Percentiles rank a stretch among this genome's conserved stretches.
These are phyloP conservation scores for Spergularia bocconei DNA, from an alignment of 148 eudicot species.

Conservation along the genomic window DNA sequence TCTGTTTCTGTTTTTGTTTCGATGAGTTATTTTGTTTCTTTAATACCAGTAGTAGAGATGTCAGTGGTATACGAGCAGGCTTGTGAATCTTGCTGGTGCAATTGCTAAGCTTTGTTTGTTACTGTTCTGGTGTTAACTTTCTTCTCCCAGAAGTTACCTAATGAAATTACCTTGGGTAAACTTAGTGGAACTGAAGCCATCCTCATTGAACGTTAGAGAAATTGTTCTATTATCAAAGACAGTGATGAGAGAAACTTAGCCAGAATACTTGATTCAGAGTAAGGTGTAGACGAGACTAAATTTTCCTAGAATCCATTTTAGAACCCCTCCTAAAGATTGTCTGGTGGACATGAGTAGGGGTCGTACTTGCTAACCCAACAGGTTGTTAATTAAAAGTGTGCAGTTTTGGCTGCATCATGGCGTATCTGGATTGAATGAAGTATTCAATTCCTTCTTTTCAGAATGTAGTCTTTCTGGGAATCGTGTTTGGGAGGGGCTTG, in stretches of 20 bases:
- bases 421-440: no score
- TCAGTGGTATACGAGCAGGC: neutral
- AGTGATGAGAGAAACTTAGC: neutral
- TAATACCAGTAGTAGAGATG: neutral
- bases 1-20: neutral
- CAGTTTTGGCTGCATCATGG: no score
- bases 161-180: neutral
- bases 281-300: neutral
- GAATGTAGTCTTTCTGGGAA: no score
- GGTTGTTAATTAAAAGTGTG: no score
- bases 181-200: neutral
- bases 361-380: neutral
- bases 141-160: neutral
- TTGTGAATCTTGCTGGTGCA: neutral
- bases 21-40: no score
- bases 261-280: neutral
- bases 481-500: no score
- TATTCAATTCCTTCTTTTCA: no score
- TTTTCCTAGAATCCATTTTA: neutral
- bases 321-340: neutral
- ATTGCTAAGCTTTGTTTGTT: neutral
- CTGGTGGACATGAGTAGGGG: neutral
- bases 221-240: neutral
- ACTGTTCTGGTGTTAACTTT: neutral
- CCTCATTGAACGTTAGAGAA: neutral